Evolutionary conservation across 1,284 basidiomycete species (phyloP).

Genomic region (Irpex sp.): DNA sequence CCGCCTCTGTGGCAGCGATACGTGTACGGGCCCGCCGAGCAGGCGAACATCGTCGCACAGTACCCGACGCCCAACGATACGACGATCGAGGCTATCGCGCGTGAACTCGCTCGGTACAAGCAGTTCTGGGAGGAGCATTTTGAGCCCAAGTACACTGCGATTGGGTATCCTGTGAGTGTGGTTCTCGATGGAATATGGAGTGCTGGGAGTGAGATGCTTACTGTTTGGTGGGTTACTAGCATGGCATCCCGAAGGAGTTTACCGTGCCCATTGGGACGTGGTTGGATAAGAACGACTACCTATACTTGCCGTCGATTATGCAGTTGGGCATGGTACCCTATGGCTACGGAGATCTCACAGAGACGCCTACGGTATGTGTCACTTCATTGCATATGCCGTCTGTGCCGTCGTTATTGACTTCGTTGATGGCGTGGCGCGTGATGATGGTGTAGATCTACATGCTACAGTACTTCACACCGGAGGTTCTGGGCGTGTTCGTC

Average conservation of each 20-base stretch:
- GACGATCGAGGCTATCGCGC: neutral
- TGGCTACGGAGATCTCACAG: neutral
- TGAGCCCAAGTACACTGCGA: neutral
- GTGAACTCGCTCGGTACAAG: neutral
- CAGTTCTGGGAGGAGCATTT: neutral
- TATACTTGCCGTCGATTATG: neutral
- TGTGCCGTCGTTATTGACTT: no score
- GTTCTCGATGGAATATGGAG: no score
- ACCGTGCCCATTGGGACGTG: neutral
- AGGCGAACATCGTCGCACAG: neutral
- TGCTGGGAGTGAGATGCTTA: no score
- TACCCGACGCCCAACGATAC: neutral
- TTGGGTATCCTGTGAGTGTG: neutral
- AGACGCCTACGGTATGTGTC: neutral
- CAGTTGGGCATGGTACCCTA: conserved; percentile 4
- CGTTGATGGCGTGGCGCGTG: no score
- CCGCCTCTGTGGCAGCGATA: neutral
- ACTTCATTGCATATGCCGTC: no score
- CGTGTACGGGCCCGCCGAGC: neutral
- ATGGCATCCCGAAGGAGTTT: neutral
- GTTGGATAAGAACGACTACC: neutral
- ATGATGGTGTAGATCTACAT: conserved; percentile 1
- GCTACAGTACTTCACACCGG: conserved; percentile 5
- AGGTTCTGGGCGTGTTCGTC: neutral
- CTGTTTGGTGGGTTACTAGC: neutral